phyloP scores from a whole-genome alignment of 2,329 filamentous ascomycete species.

The Talaromyces sp. region DNA sequence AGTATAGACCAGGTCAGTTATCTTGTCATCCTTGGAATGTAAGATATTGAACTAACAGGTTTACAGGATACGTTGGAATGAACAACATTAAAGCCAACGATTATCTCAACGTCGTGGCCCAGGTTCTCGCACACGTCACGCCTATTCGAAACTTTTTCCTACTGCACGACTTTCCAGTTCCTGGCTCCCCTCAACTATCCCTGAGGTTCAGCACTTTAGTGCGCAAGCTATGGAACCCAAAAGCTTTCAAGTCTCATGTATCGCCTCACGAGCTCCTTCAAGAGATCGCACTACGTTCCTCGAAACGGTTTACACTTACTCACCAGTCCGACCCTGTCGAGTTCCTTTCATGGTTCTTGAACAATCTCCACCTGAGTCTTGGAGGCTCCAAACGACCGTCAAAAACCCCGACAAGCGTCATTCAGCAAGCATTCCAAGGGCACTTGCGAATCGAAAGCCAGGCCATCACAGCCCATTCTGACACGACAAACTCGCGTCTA shows the following conservation, averaged over 20 bases:
- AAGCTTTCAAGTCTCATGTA: slow-evolving; percentile 93
- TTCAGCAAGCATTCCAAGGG: slow-evolving; percentile 92
- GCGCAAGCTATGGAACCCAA: slow-evolving; percentile 96
- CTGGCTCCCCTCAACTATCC: slow-evolving; percentile 68
- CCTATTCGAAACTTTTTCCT: slow-evolving; percentile 90
- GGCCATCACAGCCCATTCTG: slow-evolving; percentile 84
- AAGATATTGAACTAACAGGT: background rate
- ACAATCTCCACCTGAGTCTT: slow-evolving; percentile 85
- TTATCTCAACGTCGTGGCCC: slow-evolving; percentile 92
- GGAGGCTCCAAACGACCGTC: slow-evolving; percentile 85
- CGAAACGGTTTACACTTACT: slow-evolving; percentile 87
- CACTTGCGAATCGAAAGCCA: slow-evolving; percentile 89
- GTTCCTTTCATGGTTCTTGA: slow-evolving; percentile 95
- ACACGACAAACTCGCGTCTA: slow-evolving; percentile 71
- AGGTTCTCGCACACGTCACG: slow-evolving; percentile 82
- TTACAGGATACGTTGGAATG: slow-evolving; percentile 79
- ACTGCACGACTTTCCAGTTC: slow-evolving; percentile 67
- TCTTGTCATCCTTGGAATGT: background rate
- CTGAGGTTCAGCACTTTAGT: slow-evolving; percentile 84
- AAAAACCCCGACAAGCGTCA: slow-evolving; percentile 60
- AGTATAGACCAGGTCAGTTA: slow-evolving; percentile 68
- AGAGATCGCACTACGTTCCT: slow-evolving; percentile 83
- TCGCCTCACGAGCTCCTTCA: slow-evolving; percentile 96
- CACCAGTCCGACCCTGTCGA: slow-evolving; percentile 92
- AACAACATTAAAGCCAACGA: slow-evolving; percentile 99